These are phyloP conservation scores for Hibiscus syriacus DNA, from an alignment of 345 rosid species.

Conservation along the genomic window DNA sequence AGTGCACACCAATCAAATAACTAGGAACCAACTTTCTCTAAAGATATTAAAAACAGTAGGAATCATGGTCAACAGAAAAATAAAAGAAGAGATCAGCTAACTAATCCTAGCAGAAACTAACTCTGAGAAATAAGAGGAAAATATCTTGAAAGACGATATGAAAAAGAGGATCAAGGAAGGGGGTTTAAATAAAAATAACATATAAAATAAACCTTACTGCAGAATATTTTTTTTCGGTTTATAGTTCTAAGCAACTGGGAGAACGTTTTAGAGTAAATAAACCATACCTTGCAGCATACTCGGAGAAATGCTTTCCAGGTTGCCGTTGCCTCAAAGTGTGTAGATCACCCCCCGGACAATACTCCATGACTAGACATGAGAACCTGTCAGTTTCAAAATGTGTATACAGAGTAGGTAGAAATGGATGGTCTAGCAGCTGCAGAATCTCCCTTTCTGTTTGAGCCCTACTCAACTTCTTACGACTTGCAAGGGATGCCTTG, in stretches of 20 bases:
- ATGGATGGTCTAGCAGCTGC: constrained; percentile 94
- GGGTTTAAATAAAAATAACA: neutral
- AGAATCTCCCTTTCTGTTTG: constrained; percentile 97
- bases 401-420: constrained; percentile 86
- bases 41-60: neutral
- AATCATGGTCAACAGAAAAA: neutral
- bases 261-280: constrained; percentile 7
- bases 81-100: neutral
- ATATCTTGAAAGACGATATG: neutral
- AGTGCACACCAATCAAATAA: neutral
- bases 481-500: constrained; percentile 88
- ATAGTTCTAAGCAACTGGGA: neutral
- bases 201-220: neutral
- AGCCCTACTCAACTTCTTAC: constrained; percentile 91
- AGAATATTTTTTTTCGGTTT: neutral
- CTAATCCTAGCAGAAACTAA: neutral
- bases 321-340: constrained; percentile 92
- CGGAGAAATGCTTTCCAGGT: constrained; percentile 92
- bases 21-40: neutral
- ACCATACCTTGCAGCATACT: constrained; percentile 93
- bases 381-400: constrained; percentile 97
- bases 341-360: constrained; percentile 97
- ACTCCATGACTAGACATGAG: constrained; percentile 95
- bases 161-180: neutral
- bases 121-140: neutral